These are phyloP conservation scores for Heliamphora exappendiculata DNA, from an alignment of 148 eudicot species.

Conservation along the genomic window DNA sequence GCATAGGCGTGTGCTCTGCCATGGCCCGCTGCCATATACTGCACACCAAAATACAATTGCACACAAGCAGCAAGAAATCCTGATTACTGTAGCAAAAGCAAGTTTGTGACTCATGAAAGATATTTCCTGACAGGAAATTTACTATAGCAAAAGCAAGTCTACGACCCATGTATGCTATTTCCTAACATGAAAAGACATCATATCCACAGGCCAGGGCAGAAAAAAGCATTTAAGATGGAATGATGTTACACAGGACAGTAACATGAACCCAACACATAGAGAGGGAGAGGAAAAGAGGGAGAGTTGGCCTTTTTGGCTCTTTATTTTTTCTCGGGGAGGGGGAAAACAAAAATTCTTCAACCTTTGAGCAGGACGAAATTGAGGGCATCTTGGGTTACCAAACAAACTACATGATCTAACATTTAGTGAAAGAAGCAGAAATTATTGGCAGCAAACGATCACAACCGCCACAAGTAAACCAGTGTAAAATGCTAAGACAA, in stretches of 20 bases:
- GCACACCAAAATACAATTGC: not conserved
- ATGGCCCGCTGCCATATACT: not conserved
- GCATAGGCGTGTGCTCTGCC: no score
- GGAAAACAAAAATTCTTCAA: not conserved
- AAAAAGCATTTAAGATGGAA: not conserved
- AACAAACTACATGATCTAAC: not conserved
- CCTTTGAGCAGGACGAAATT: not conserved
- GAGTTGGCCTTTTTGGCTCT: not conserved
- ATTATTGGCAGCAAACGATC: not conserved
- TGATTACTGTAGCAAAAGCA: not conserved
- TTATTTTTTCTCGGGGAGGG: not conserved
- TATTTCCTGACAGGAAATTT: not conserved
- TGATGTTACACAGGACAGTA: not conserved
- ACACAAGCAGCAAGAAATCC: not conserved
- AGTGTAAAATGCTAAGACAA: no score
- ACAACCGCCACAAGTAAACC: not conserved
- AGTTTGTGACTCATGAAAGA: not conserved
- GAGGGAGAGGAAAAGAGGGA: not conserved
- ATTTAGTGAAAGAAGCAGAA: not conserved
- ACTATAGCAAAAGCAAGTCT: not conserved
- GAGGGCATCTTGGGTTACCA: not conserved
- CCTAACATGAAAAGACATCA: not conserved
- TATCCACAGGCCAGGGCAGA: not conserved
- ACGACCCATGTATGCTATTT: not conserved
- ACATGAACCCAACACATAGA: not conserved